These are phyloP conservation scores for Chrysoporthe deuterocubensis DNA, from an alignment of 2,329 filamentous ascomycete species.

Conservation along the genomic window DNA sequence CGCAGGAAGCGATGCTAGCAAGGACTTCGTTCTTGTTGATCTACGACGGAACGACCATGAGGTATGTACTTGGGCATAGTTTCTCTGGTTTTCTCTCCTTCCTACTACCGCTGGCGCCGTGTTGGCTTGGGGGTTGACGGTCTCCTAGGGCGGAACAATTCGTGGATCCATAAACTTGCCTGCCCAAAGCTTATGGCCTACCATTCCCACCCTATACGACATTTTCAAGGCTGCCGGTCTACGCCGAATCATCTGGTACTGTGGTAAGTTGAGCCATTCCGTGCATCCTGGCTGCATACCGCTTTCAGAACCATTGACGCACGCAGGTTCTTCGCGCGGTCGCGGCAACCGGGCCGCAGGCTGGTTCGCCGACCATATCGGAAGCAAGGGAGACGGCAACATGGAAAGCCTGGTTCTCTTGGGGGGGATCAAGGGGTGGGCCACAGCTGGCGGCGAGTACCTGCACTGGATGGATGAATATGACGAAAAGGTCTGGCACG, in stretches of 20 bases:
- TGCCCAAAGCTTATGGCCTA: constrained; percentile 50
- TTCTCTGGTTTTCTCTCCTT: constrained; percentile 11
- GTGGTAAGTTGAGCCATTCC: constrained; percentile 46
- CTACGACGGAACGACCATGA: constrained; percentile 48
- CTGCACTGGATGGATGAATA: constrained; percentile 53
- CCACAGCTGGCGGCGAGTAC: constrained; percentile 50
- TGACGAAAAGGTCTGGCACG: no score
- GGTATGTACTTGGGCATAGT: constrained; percentile 32
- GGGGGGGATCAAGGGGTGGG: constrained; percentile 62
- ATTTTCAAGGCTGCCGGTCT: constrained; percentile 48
- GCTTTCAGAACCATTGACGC: no score
- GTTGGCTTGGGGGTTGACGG: no score
- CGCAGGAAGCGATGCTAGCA: constrained; percentile 11
- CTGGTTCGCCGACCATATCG: constrained; percentile 60
- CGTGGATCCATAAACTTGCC: constrained; percentile 56
- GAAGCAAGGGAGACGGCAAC: constrained; percentile 41
- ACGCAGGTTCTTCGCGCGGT: constrained; percentile 60
- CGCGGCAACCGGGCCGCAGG: constrained; percentile 58
- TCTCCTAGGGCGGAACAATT: constrained; percentile 61
- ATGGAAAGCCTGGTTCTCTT: constrained; percentile 54
- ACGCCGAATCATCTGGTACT: constrained; percentile 51
- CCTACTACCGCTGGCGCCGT: no score
- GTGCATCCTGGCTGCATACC: background rate
- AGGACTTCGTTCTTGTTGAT: constrained; percentile 44
- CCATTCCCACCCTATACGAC: constrained; percentile 46